These are phyloP conservation scores for Cylindrotheca closterium DNA, from an alignment of 108 stramenopile species.

Conservation along the genomic window DNA sequence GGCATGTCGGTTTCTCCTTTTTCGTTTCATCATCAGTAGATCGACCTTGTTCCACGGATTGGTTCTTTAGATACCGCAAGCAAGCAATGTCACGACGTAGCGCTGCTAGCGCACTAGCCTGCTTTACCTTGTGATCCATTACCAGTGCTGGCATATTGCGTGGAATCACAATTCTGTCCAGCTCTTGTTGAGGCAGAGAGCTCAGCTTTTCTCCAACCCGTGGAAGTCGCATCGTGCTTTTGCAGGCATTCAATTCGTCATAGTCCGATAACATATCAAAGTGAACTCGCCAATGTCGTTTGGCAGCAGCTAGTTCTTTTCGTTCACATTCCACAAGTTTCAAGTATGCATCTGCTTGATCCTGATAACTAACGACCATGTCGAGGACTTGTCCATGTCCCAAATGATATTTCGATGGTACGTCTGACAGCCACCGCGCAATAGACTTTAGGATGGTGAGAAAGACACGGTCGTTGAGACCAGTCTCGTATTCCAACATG, in stretches of 20 bases:
- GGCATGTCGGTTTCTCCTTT: conserved; percentile 32
- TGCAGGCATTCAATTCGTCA: conserved; percentile 67
- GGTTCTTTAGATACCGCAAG: conserved; percentile 66
- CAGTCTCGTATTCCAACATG: neutral
- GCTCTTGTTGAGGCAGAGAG: conserved; percentile 37
- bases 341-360: conserved; percentile 37
- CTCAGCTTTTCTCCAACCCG: conserved; percentile 49
- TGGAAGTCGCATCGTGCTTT: conserved; percentile 48
- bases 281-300: conserved; percentile 53
- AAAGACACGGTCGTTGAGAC: neutral
- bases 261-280: conserved; percentile 64
- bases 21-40: conserved; percentile 5
- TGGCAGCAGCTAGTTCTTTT: conserved; percentile 46
- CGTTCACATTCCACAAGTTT: conserved; percentile 35
- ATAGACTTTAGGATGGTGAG: neutral
- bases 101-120: conserved; percentile 48
- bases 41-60: conserved; percentile 20
- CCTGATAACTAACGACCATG: neutral
- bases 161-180: conserved; percentile 42
- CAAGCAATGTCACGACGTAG: conserved; percentile 53
- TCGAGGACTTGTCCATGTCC: neutral
- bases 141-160: conserved; percentile 22
- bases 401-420: neutral
- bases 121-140: conserved; percentile 54
- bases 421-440: neutral